These are phyloP conservation scores for Annulohypoxylon stygium DNA, from an alignment of 495 filamentous ascomycete genomes.

Conservation along the genomic window DNA sequence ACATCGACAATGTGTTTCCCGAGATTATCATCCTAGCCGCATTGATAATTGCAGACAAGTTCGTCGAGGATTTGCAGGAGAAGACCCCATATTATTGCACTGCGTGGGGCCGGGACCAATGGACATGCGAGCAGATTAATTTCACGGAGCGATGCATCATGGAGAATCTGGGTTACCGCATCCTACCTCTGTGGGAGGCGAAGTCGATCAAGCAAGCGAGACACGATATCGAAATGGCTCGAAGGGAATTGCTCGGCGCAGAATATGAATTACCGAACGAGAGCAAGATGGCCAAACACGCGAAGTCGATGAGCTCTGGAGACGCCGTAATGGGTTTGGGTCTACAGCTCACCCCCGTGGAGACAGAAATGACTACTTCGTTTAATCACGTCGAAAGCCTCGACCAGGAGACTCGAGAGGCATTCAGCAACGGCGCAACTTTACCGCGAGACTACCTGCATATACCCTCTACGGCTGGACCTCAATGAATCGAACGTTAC, in stretches of 20 bases:
- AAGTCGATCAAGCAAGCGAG: slow-evolving; percentile 62
- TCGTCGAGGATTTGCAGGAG: slow-evolving; percentile 63
- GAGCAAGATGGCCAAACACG: slow-evolving; percentile 48
- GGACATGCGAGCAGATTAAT: slow-evolving; percentile 68
- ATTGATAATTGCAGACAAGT: slow-evolving; percentile 66
- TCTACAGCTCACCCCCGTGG: slow-evolving; percentile 57
- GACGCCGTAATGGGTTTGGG: slow-evolving; percentile 54
- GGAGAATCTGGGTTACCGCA: slow-evolving; percentile 66
- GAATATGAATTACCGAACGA: slow-evolving; percentile 40
- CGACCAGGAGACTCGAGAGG: slow-evolving; percentile 29
- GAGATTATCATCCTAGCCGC: slow-evolving; percentile 66
- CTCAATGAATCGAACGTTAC: slow-evolving; percentile 31
- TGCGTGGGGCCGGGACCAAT: slow-evolving; percentile 61
- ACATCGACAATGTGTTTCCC: slow-evolving; percentile 67
- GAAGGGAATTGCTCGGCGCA: slow-evolving; percentile 52
- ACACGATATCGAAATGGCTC: slow-evolving; percentile 67
- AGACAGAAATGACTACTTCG: slow-evolving; percentile 48
- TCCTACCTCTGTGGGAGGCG: slow-evolving; percentile 64
- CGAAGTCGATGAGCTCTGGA: slow-evolving; percentile 57
- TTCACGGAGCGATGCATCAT: slow-evolving; percentile 67
- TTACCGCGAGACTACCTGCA: slow-evolving; percentile 36
- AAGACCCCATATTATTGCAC: slow-evolving; percentile 58
- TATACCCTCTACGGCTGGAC: slow-evolving; percentile 17
- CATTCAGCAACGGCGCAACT: slow-evolving; percentile 32
- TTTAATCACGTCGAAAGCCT: slow-evolving; percentile 31